Percentiles rank a stretch among this genome's conserved stretches.
These are phyloP conservation scores for Neurospora sp. DNA, from an alignment of 2,329 filamentous ascomycete genomes.

Conservation along the genomic window DNA sequence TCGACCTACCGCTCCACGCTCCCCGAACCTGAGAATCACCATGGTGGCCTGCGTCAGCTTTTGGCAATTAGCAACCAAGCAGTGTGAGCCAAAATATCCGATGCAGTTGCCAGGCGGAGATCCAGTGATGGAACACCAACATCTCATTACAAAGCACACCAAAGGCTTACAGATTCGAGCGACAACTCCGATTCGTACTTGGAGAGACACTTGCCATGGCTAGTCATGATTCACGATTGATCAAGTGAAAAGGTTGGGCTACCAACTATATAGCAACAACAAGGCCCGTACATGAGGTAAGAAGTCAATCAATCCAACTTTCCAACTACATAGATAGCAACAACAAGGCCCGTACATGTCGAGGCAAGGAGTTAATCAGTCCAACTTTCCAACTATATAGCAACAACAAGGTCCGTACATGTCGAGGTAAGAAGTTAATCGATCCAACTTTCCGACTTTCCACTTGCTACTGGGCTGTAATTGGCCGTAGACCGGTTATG, in stretches of 20 bases:
- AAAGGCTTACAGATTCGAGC: neutral
- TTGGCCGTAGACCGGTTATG: neutral
- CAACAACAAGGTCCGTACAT: neutral
- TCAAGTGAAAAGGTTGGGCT: neutral
- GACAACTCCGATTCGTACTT: neutral
- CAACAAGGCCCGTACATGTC: neutral
- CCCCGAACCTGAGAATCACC: neutral
- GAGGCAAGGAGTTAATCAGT: too few relatives aligned
- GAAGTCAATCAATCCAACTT: too few relatives aligned
- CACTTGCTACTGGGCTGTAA: neutral
- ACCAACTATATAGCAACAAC: neutral
- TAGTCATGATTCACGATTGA: neutral
- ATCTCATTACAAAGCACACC: neutral
- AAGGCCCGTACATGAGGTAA: neutral
- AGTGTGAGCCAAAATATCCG: neutral
- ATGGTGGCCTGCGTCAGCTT: neutral
- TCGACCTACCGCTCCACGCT: neutral
- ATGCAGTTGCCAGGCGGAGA: neutral
- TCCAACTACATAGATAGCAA: neutral
- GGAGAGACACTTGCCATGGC: neutral
- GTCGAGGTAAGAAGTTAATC: neutral
- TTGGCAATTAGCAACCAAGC: neutral
- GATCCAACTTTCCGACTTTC: neutral
- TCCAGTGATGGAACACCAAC: neutral
- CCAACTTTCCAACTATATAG: neutral